Conservation (phyloP, 371 early-diverging fungal species). For the Lichtheimia corymbifera region DNA sequence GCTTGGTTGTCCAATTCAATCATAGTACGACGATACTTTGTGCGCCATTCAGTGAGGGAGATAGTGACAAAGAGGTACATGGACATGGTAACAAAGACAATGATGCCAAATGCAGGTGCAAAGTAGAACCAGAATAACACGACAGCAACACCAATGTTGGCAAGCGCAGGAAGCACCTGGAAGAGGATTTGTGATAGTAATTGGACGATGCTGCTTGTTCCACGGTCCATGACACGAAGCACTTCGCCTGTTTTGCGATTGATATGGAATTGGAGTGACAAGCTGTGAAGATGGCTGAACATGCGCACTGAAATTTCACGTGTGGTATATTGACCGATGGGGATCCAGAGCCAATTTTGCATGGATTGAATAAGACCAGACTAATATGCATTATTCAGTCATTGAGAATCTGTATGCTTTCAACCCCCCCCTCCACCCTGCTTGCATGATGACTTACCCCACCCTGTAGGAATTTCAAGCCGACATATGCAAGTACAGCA, state of each 20-base stretch:
- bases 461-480: conserved; percentile 75
- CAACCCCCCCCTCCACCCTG: too few species aligned
- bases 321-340: conserved; percentile 90
- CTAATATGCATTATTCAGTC: conserved; percentile 16
- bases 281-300: conserved; percentile 85
- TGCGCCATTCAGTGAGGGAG: conserved; percentile 90
- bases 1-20: conserved; percentile 78
- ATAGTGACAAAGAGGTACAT: conserved; percentile 84
- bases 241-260: conserved; percentile 95
- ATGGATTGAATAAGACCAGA: conserved; percentile 78
- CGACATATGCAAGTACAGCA: conserved; percentile 69
- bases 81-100: conserved; percentile 86
- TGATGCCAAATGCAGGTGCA: conserved; percentile 77
- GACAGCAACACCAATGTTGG: conserved; percentile 85
- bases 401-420: not conserved
- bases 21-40: conserved; percentile 76
- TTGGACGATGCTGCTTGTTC: conserved; percentile 77
- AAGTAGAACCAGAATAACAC: conserved; percentile 70
- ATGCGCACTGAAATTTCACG: conserved; percentile 82
- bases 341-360: conserved; percentile 88
- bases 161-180: conserved; percentile 85
- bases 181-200: conserved; percentile 83
- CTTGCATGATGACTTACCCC: conserved; percentile 35
- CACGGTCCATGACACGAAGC: conserved; percentile 86
- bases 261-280: conserved; percentile 88